Percentiles rank a stretch among this genome's conserved stretches.
phyloP scores from a whole-genome alignment of 140 eudicot species.

The Eryngium alpinum region DNA sequence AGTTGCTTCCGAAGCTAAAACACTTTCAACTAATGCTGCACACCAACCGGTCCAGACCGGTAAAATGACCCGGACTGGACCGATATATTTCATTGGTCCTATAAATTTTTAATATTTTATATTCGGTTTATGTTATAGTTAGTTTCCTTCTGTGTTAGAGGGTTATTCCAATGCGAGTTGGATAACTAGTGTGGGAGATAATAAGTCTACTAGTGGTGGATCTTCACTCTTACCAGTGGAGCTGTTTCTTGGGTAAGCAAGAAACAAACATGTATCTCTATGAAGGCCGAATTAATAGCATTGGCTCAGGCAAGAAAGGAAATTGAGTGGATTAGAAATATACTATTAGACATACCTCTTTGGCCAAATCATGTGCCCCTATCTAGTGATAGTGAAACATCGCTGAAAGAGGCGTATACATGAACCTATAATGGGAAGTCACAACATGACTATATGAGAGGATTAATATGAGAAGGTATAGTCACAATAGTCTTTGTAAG shows the following conservation, averaged over 20 bases:
- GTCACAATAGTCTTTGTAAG: neutral
- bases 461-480: neutral
- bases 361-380: neutral
- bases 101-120: too few relatives aligned
- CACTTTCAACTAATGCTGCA: too few relatives aligned
- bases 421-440: neutral
- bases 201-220: neutral
- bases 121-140: too few relatives aligned
- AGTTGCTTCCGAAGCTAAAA: too few relatives aligned
- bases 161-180: too few relatives aligned
- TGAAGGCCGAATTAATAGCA: neutral
- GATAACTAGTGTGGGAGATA: too few relatives aligned
- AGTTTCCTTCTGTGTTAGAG: too few relatives aligned
- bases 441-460: neutral
- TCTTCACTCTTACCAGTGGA: neutral
- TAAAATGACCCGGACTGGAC: too few relatives aligned
- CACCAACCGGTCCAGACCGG: too few relatives aligned
- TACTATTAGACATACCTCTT: neutral
- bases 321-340: slow-evolving; percentile 4
- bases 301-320: neutral
- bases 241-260: slow-evolving; percentile 1
- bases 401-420: neutral
- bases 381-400: neutral
- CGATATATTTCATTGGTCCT: too few relatives aligned
- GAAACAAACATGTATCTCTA: slow-evolving; percentile 4